Percentiles rank a stretch among this genome's conserved stretches.
Conservation (phyloP, 164 flowering plant species). For the Echeveria elegans region DNA sequence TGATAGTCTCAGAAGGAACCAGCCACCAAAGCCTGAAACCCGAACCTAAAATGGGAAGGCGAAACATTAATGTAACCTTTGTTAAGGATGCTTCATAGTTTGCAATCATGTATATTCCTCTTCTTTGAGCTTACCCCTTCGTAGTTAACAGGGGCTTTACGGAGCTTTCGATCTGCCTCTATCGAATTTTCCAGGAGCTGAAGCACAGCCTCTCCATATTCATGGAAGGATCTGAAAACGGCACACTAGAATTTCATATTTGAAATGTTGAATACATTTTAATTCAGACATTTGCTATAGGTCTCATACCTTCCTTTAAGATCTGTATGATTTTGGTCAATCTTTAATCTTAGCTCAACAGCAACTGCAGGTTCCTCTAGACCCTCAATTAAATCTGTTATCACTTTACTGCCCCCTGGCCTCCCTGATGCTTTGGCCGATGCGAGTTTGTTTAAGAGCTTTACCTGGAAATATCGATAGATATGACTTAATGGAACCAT, state of each 20-base stretch:
- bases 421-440: conserved; percentile 73
- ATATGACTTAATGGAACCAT: not conserved
- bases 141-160: conserved; percentile 80
- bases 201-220: conserved; percentile 89
- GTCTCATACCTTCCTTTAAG: conserved; percentile 75
- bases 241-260: conserved; percentile 3
- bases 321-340: conserved; percentile 72
- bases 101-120: not conserved
- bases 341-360: conserved; percentile 78
- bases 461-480: conserved; percentile 45
- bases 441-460: conserved; percentile 90
- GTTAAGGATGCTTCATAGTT: not conserved
- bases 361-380: conserved; percentile 76
- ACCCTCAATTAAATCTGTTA: conserved; percentile 83
- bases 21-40: conserved; percentile 87
- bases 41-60: conserved; percentile 41
- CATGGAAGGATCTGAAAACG: conserved; percentile 66
- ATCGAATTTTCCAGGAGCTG: conserved; percentile 56
- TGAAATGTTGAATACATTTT: not conserved
- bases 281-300: not conserved
- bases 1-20: conserved; percentile 89
- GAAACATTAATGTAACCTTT: not conserved
- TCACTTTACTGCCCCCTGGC: conserved; percentile 74
- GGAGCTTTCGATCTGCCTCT: conserved; percentile 56
- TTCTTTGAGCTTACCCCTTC: conserved; percentile 74